A percentile compares a stretch with the other conserved stretches of the same genome.
phyloP scores from a whole-genome alignment of 2,329 filamentous ascomycete genomes.

The Pseudogymnoascus sp. region DNA sequence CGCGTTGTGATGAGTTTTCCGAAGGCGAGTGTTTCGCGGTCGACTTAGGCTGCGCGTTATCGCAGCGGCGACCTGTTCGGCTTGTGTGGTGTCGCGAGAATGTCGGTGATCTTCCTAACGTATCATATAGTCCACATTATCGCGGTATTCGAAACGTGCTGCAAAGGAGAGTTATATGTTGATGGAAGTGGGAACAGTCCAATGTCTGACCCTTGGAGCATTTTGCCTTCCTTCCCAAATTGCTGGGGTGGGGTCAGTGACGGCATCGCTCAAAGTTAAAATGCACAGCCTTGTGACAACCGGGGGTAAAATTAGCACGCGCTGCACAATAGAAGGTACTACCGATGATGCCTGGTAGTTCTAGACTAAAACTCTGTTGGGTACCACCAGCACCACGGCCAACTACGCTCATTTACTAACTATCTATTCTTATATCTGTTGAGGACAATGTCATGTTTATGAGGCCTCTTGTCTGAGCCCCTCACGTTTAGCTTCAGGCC shows the following conservation, averaged over 20 bases:
- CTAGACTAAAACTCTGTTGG: slow-evolving; percentile 3
- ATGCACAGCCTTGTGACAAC: slow-evolving; percentile 6
- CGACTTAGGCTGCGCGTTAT: slow-evolving; percentile 1
- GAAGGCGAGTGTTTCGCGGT: background rate
- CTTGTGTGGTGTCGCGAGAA: background rate
- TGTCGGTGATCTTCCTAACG: background rate
- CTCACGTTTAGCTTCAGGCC: slow-evolving; percentile 1
- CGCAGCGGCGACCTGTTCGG: background rate
- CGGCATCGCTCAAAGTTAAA: background rate
- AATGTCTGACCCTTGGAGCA: background rate
- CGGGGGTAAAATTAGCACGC: slow-evolving; percentile 2
- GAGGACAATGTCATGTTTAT: background rate
- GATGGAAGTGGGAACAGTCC: background rate
- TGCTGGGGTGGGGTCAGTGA: slow-evolving; percentile 5
- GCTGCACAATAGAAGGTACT: slow-evolving; percentile 1
- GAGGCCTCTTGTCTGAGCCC: slow-evolving; percentile 1
- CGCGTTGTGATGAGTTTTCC: background rate
- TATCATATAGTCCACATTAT: slow-evolving; percentile 1
- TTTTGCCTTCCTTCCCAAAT: background rate
- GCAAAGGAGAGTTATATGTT: background rate
- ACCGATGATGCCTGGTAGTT: background rate
- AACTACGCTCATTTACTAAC: background rate
- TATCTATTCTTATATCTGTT: slow-evolving; percentile 8
- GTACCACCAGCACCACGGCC: background rate
- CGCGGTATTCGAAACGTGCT: background rate